A percentile compares a stretch with the other conserved stretches of the same genome.
Evolutionary conservation across 306 rosid genomes (phyloP).

Genomic region (Lithocarpus polystachyus): DNA sequence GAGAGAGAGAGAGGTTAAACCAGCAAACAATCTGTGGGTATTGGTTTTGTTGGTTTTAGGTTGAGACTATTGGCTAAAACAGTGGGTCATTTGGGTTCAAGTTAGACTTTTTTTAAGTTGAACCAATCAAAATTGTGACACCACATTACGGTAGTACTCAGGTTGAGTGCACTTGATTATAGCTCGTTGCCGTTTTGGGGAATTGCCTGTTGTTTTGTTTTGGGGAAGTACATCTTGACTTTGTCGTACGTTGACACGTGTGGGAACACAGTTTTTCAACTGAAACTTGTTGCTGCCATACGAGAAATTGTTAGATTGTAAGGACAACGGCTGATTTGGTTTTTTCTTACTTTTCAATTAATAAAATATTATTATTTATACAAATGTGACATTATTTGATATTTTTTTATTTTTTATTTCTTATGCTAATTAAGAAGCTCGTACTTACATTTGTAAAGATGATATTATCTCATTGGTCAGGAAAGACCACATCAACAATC

Average conservation of each 20-base stretch:
- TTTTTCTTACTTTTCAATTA: fast-evolving
- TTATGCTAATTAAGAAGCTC: fast-evolving
- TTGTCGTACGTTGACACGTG: no score
- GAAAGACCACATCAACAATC: fast-evolving
- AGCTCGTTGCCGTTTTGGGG: neutral
- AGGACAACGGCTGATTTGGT: no score
- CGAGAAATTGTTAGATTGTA: no score
- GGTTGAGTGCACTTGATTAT: neutral
- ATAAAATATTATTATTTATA: no score
- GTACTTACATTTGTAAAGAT: fast-evolving
- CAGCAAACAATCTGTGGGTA: conserved; percentile 6
- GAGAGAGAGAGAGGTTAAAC: neutral
- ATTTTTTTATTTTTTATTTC: no score
- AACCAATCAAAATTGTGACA: neutral
- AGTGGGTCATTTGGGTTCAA: neutral
- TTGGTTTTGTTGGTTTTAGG: conserved; percentile 1
- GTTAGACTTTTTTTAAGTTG: neutral
- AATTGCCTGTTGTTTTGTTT: neutral
- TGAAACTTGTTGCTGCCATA: no score
- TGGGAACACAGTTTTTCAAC: no score
- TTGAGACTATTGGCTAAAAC: conserved; percentile 1
- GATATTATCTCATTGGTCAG: fast-evolving
- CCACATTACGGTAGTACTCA: neutral
- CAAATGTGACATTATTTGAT: fast-evolving
- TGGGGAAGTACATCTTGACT: neutral